These are phyloP conservation scores for Fusarium concolor DNA, from an alignment of 2,329 filamentous ascomycete species.

Conservation along the genomic window DNA sequence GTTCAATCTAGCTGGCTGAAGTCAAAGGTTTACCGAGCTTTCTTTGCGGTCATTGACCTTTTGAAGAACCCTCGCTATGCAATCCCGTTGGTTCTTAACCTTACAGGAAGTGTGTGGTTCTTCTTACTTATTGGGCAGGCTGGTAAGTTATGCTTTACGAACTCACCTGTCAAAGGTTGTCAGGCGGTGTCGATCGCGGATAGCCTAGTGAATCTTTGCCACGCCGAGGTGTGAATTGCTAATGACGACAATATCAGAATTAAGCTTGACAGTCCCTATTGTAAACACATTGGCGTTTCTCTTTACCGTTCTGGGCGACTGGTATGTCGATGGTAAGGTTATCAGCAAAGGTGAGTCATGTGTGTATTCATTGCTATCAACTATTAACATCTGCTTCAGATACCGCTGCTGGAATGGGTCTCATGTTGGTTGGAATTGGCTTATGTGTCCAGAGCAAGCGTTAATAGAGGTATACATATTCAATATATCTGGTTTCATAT, in stretches of 20 bases:
- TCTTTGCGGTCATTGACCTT: conserved; percentile 82
- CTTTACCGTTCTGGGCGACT: conserved; percentile 95
- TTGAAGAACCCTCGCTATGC: conserved; percentile 86
- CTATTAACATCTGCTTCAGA: conserved; percentile 60
- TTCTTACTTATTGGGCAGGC: conserved; percentile 93
- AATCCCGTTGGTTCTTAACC: conserved; percentile 84
- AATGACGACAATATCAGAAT: conserved; percentile 64
- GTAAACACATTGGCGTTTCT: conserved; percentile 94
- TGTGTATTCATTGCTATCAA: background rate
- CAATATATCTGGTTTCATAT: conserved; percentile 8
- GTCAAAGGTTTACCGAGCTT: conserved; percentile 70
- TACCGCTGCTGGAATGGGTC: conserved; percentile 83
- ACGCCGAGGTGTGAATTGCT: conserved; percentile 13
- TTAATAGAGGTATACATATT: conserved; percentile 36
- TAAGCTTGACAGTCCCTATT: conserved; percentile 93
- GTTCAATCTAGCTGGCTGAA: conserved; percentile 70
- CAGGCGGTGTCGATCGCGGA: conserved; percentile 27
- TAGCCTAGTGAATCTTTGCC: conserved; percentile 29
- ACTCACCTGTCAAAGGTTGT: conserved; percentile 13
- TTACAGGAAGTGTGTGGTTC: conserved; percentile 97
- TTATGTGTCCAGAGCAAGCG: conserved; percentile 81
- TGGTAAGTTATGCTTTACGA: conserved; percentile 65
- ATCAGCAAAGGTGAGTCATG: conserved; percentile 78
- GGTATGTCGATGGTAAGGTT: conserved; percentile 92
- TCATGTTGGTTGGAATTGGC: conserved; percentile 84